Evolutionary conservation across 331 rosid genomes (phyloP).

Genomic region (Erythrophleum ivorense): DNA sequence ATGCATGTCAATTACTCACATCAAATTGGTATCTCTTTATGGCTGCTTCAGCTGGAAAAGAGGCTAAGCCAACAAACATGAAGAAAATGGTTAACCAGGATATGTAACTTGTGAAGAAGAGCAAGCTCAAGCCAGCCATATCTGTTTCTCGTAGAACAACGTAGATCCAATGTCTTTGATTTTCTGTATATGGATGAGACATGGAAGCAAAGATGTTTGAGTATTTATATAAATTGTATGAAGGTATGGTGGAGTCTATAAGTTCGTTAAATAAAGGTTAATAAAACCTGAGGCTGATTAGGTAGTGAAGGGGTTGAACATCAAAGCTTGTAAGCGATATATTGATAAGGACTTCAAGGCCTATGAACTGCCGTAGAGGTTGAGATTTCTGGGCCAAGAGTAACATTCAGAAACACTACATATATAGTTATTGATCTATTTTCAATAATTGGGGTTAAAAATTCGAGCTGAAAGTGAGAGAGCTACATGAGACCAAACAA

Average conservation of each 20-base stretch:
- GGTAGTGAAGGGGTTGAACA: slow-evolving; percentile 51
- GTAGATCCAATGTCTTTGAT: background rate
- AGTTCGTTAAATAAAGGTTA: slow-evolving; percentile 46
- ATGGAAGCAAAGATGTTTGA: slow-evolving; percentile 25
- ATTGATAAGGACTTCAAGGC: slow-evolving; percentile 50
- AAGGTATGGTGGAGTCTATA: slow-evolving; percentile 36
- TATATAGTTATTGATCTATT: background rate
- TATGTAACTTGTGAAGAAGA: slow-evolving; percentile 10
- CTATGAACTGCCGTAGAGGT: slow-evolving; percentile 52
- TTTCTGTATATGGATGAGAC: slow-evolving; percentile 30
- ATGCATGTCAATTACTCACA: slow-evolving; percentile 52
- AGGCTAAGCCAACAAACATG: slow-evolving; percentile 48
- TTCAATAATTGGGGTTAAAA: background rate
- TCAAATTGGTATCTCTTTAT: slow-evolving; percentile 74
- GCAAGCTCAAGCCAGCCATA: slow-evolving; percentile 51
- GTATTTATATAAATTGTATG: slow-evolving; percentile 48
- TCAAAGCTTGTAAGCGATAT: slow-evolving; percentile 63
- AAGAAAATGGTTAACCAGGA: slow-evolving; percentile 40
- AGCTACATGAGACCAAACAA: slow-evolving; percentile 56
- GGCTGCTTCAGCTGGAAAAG: slow-evolving; percentile 74
- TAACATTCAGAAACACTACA: slow-evolving; percentile 26
- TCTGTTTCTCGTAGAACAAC: slow-evolving; percentile 14
- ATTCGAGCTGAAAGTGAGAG: slow-evolving; percentile 45
- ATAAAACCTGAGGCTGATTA: slow-evolving; percentile 36
- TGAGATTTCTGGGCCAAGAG: slow-evolving; percentile 46